Conservation (phyloP, 2,329 filamentous ascomycete species). For the Neonectria faginata region DNA sequence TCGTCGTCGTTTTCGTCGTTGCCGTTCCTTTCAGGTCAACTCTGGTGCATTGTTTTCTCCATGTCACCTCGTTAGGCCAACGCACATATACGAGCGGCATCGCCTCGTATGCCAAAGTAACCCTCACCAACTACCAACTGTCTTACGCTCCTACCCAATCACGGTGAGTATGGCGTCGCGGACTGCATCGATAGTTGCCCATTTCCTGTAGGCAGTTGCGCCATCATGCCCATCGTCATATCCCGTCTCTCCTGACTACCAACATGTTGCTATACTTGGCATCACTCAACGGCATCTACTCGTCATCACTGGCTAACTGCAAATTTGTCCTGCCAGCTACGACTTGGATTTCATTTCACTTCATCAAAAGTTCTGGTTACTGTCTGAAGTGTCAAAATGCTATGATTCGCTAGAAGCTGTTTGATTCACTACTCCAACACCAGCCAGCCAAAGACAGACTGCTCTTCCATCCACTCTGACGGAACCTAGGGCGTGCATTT, state of each 20-base stretch:
- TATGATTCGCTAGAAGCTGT: slow-evolving; percentile 14
- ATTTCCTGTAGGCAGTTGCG: not conserved
- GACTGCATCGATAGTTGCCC: slow-evolving; percentile 2
- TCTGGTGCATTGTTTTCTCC: not conserved
- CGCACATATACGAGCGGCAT: slow-evolving; percentile 14
- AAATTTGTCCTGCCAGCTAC: slow-evolving; percentile 12
- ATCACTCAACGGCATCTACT: not conserved
- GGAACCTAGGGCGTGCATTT: not conserved
- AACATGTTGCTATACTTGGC: not conserved
- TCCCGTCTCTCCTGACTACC: not conserved
- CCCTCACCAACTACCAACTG: slow-evolving; percentile 7
- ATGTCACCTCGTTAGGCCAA: not conserved
- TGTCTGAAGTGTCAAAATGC: slow-evolving; percentile 7
- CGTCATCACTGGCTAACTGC: slow-evolving; percentile 4
- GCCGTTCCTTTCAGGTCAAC: not conserved
- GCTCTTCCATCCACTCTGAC: not conserved
- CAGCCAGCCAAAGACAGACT: slow-evolving; percentile 10
- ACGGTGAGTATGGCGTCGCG: slow-evolving; percentile 8
- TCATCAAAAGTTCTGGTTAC: slow-evolving; percentile 1
- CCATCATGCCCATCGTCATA: not conserved
- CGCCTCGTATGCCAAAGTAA: slow-evolving; percentile 9
- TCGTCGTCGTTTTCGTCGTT: not conserved
- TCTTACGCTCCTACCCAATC: slow-evolving; percentile 1
- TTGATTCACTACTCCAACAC: slow-evolving; percentile 5
- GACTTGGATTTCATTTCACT: slow-evolving; percentile 2